Evolutionary conservation across 139 green algal species (phyloP).

Genomic region (Closterium sp.): DNA sequence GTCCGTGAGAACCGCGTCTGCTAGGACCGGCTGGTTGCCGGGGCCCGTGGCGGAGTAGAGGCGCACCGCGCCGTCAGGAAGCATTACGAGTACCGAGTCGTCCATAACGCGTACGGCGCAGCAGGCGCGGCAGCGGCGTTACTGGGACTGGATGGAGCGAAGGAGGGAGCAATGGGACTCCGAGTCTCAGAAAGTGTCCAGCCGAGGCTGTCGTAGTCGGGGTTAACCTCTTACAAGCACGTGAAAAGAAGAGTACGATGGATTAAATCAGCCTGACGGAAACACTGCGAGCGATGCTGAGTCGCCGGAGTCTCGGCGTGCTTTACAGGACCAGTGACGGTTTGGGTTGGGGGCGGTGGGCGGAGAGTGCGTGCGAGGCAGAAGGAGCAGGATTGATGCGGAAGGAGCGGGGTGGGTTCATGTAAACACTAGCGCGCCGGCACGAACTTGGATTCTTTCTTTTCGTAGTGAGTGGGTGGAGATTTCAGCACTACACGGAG

Average conservation of each 20-base stretch:
- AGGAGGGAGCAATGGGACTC: background rate
- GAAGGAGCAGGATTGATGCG: background rate
- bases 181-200: too few relatives aligned
- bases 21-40: background rate
- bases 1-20: background rate
- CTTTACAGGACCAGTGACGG: too few relatives aligned
- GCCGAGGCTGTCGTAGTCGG: too few relatives aligned
- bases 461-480: too few relatives aligned
- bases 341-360: background rate
- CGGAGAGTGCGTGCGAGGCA: background rate
- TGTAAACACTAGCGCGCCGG: background rate
- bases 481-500: background rate
- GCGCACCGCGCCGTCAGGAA: background rate
- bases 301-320: background rate
- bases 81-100: background rate
- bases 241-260: too few relatives aligned
- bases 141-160: background rate
- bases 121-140: too few relatives aligned
- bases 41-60: background rate
- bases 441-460: background rate
- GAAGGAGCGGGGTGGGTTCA: background rate
- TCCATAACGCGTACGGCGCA: background rate
- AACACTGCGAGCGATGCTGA: background rate
- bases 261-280: background rate
- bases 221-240: too few relatives aligned